Percentiles rank a stretch among this genome's conserved stretches.
Evolutionary conservation across 169 alveolate genomes (phyloP).

Genomic region (Plasmodium gonderi): DNA sequence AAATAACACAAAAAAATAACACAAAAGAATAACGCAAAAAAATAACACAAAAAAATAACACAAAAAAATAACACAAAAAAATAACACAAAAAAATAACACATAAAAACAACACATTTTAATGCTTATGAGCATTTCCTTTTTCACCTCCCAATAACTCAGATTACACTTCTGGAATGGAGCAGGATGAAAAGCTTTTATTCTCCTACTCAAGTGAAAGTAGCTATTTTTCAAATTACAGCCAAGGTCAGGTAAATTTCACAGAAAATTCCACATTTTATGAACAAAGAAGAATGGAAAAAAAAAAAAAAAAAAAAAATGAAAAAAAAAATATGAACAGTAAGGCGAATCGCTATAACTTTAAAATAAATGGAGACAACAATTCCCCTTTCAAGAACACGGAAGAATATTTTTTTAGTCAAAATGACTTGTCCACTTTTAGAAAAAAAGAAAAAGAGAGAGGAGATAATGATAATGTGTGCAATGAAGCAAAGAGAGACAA

Average conservation of each 20-base stretch:
- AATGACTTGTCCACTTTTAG: not conserved
- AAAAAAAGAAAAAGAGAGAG: not conserved
- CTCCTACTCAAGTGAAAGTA: constrained; percentile 7
- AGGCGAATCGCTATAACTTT: not conserved
- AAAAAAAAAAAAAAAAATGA: not conserved
- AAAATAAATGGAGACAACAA: not conserved
- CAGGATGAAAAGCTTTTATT: not conserved
- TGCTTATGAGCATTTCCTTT: not conserved
- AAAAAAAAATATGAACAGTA: not conserved
- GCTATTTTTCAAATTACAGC: not conserved
- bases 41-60: too few species aligned
- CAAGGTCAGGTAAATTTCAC: not conserved
- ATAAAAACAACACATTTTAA: not conserved
- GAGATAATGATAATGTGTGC: not conserved
- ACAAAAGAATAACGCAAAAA: too few species aligned
- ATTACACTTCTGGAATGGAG: not conserved
- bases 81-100: not conserved
- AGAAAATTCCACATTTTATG: not conserved
- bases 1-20: not conserved
- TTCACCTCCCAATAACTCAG: not conserved
- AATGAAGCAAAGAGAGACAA: not conserved
- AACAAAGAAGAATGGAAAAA: not conserved
- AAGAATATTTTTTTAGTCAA: not conserved
- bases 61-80: not conserved
- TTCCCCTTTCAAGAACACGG: not conserved